Evolutionary conservation across 371 early-diverging fungal species (phyloP).

Genomic region (Entomophthora muscae): DNA sequence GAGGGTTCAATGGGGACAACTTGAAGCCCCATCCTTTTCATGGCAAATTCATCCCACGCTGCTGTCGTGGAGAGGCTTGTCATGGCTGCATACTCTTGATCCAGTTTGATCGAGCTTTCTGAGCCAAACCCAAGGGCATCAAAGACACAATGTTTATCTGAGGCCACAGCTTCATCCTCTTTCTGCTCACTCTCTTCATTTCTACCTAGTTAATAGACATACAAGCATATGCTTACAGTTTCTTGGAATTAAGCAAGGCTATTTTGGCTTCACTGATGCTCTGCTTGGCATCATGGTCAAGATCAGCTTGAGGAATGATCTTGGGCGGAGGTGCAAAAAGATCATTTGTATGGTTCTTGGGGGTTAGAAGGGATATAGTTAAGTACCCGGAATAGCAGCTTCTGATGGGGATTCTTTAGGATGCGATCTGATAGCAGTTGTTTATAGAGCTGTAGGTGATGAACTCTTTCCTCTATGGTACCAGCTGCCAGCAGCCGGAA

Average conservation of each 20-base stretch:
- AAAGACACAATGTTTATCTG: not conserved
- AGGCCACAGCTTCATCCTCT: not conserved
- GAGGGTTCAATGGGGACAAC: not conserved
- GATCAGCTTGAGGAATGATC: not conserved
- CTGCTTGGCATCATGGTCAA: not conserved
- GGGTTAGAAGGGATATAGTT: not conserved
- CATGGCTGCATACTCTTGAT: not conserved
- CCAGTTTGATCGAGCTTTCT: not conserved
- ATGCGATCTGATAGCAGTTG: slow-evolving; percentile 91
- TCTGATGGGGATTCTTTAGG: slow-evolving; percentile 78
- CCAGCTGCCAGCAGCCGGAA: slow-evolving; percentile 93
- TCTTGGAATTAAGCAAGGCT: not conserved
- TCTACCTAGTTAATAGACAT: not conserved
- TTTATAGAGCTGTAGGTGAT: slow-evolving; percentile 95
- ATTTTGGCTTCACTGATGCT: not conserved
- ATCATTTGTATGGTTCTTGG: not conserved
- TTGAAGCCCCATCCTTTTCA: not conserved
- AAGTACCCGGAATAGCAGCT: slow-evolving; percentile 63
- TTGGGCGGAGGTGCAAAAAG: not conserved
- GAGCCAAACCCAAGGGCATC: not conserved
- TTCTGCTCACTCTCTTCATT: not conserved
- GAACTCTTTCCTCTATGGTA: slow-evolving; percentile 96
- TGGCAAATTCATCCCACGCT: not conserved
- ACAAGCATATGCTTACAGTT: not conserved
- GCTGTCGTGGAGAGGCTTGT: not conserved